These are phyloP conservation scores for Phylloporus sp. DNA, from an alignment of 768 basidiomycete genomes.

Conservation along the genomic window DNA sequence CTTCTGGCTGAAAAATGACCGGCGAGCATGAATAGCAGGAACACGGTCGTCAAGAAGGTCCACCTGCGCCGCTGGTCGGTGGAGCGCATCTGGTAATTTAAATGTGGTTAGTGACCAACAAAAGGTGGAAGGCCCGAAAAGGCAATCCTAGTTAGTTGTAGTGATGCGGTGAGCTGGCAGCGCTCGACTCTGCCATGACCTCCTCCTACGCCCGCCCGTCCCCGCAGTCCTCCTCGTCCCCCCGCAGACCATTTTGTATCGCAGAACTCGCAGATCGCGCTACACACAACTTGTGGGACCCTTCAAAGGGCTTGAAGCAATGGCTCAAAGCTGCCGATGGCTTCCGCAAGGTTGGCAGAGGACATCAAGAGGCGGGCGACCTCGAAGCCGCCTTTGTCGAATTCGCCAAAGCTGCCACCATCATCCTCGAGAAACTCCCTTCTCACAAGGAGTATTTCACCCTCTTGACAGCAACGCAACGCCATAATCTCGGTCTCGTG, in stretches of 20 bases:
- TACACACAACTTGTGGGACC: conserved; percentile 51
- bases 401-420: conserved; percentile 67
- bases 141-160: conserved; percentile 14
- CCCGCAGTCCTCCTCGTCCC: conserved; percentile 13
- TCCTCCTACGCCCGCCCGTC: conserved; percentile 16
- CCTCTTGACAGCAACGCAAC: conserved; percentile 52
- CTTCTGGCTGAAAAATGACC: conserved; percentile 43
- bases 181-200: conserved; percentile 19
- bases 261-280: conserved; percentile 62
- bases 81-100: conserved; percentile 13
- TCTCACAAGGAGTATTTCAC: conserved; percentile 60
- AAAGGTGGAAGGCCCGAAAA: conserved; percentile 12
- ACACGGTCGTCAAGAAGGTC: conserved; percentile 38
- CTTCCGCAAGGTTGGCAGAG: conserved; percentile 52
- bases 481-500: conserved; percentile 65
- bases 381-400: conserved; percentile 69
- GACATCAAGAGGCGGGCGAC: conserved; percentile 45
- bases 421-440: conserved; percentile 77
- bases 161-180: conserved; percentile 15
- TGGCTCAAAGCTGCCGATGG: conserved; percentile 63
- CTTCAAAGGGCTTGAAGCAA: conserved; percentile 55
- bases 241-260: conserved; percentile 52
- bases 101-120: neutral
- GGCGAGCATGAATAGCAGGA: conserved; percentile 46
- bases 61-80: conserved; percentile 28